Conservation (phyloP, 352 stramenopile species). For the Globisporangium paddicum region DNA sequence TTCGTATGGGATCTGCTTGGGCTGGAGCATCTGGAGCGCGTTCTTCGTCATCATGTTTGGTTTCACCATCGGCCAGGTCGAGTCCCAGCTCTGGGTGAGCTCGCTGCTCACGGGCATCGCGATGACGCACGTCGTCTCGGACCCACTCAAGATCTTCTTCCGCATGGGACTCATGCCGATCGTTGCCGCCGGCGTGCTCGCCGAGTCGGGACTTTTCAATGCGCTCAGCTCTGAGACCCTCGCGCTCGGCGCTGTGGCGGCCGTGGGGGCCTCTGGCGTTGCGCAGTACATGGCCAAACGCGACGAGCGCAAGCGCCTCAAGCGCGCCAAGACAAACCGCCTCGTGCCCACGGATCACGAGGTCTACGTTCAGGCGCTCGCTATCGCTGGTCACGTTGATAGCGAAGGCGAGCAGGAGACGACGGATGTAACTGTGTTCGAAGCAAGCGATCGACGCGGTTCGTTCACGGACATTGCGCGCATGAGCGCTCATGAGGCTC, state of each 20-base stretch:
- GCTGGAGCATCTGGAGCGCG: constrained; percentile 47
- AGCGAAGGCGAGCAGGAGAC: constrained; percentile 6
- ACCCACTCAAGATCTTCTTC: constrained; percentile 70
- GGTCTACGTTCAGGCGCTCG: constrained; percentile 13
- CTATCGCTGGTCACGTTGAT: constrained; percentile 13
- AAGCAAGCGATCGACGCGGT: constrained; percentile 4
- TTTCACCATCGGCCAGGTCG: constrained; percentile 51
- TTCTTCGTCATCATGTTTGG: constrained; percentile 76
- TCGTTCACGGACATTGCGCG: constrained; percentile 33
- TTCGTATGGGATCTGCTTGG: constrained; percentile 53
- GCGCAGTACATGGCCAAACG: constrained; percentile 43
- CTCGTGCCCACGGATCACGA: constrained; percentile 26
- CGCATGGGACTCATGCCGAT: constrained; percentile 68
- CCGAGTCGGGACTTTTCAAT: constrained; percentile 49
- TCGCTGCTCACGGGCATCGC: constrained; percentile 49
- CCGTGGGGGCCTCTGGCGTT: constrained; percentile 40
- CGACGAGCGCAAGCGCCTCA: constrained; percentile 10
- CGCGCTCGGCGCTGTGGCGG: constrained; percentile 34
- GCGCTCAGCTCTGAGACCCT: constrained; percentile 43
- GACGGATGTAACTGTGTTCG: background rate
- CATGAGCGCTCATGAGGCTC: constrained; percentile 14
- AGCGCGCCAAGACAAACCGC: constrained; percentile 19
- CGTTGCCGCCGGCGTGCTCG: constrained; percentile 43
- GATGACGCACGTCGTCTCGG: constrained; percentile 56
- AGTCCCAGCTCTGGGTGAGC: constrained; percentile 58